Evolutionary conservation across 2,329 filamentous ascomycete genomes (phyloP), one percentile per base, ranked within the genome.

Genomic region (Aspergillus sergii): DNA sequence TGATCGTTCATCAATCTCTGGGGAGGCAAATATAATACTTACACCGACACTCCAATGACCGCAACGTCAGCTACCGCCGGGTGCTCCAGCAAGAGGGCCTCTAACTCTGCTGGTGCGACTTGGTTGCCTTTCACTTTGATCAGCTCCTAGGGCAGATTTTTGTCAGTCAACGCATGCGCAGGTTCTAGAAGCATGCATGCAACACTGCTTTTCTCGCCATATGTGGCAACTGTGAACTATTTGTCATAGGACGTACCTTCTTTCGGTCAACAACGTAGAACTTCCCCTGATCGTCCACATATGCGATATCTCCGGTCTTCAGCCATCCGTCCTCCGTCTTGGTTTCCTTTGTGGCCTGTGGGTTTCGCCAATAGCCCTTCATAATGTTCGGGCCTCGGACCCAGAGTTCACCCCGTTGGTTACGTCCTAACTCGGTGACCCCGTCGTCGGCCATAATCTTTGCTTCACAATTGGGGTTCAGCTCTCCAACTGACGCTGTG

Each of bases 321-420:
- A 92, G 81, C 88, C 89, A 93, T 26, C 88, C 86, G 63, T 91
- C 89, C 3, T 71, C 66, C 0, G 84, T 87, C 58, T 89, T 80
- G 0, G 89, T 88, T 51, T 88, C 85, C 14, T 76, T 77, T 0
- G 91, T 94, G 2, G 90, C 91, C 50, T 86, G 81, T 0, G 86
- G 84, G 64, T 90, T 92, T 50, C 84, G 82, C 89, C 91, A 94
- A 76, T 96, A 96, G 7, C 90, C 89, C 64, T 86, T 87, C 85
- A 93, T 89, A 51, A 94, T 79, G 39, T 87, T 91, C 2, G 91
- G 92, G 0, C 86, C 90, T 1, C 86, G 83, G 7, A 94, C 81
- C 87, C 89, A 93, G 23, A 95, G 80, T 77, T 94, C 91, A 34
- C 92, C 92, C 4, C 83, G 81, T 71, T 87, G 79, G 54, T 84